Evolutionary conservation across 371 early-diverging fungal species (phyloP), one percentile per base, ranked within the genome.

Genomic region (Mucor sp.): DNA sequence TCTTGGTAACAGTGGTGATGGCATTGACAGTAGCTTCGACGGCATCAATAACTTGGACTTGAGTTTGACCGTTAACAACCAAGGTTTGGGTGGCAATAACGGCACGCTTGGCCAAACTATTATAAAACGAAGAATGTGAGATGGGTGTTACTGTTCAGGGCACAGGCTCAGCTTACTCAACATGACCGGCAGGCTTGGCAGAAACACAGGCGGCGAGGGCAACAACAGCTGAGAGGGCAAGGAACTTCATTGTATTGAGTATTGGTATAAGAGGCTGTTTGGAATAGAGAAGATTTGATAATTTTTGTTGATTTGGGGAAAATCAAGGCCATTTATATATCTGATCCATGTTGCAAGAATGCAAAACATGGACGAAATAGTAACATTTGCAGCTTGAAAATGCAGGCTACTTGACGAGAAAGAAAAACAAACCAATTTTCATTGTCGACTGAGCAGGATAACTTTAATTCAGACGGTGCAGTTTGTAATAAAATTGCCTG

Each of bases 131-230:
- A 35, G 14, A 61, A 11, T 35, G 37, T 37, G 37, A 37, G 37
- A 11, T 37, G 14, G 37, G 1, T 37, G 1, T 43, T 44, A 19
- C 19, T 11, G 30, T 41, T 44, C 17, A 44, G 19, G 44, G 7
- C 17, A 37, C 12, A 2, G 2, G 27, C 17, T 1, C 4, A 44
- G 0, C 19, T 48, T 70, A 70, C 70, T 58, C 47, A 27, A 66
- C 50, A 25, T 70, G 70, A 6, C 58, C 62, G 12, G 28, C 65
- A 50, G 62, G 66, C 27, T 58, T 41, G 19, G 70, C 70, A 7
- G 62, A 37, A 23, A 66, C 66, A 21, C 32, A 23, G 47, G 58
- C 44, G 4, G 50, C 66, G 19, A 57, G 9, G 25, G 62, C 53
- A 32, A 33, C 57, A 30, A 66, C 23, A 30, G 62, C 61, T 27